A percentile compares a stretch with the other conserved stretches of the same genome.
These are phyloP conservation scores for Areca catechu DNA, from an alignment of 176 grass and related monocot species.

Conservation along the genomic window DNA sequence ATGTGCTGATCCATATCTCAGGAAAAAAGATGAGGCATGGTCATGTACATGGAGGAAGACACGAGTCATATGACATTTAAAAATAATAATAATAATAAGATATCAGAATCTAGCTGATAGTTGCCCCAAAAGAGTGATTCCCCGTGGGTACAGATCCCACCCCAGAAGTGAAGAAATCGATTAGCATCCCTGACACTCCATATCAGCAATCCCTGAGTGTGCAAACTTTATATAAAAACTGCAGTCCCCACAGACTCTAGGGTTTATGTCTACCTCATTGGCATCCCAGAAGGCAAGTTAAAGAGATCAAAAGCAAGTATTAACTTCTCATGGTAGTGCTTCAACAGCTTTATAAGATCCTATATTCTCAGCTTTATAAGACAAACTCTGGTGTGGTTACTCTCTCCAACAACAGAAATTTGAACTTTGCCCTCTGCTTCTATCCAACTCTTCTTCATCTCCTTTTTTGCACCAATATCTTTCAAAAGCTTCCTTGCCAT, in stretches of 20 bases:
- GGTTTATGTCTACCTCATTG: slow-evolving; percentile 16
- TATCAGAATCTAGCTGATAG: too few species aligned
- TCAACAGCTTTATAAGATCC: slow-evolving; percentile 16
- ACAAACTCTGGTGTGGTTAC: slow-evolving; percentile 19
- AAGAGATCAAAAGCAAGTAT: slow-evolving; percentile 29
- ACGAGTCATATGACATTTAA: too few species aligned
- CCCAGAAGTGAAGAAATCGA: slow-evolving; percentile 42
- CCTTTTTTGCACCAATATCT: slow-evolving; percentile 44
- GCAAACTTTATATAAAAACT: slow-evolving; percentile 21
- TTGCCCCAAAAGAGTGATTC: background rate
- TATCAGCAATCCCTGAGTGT: slow-evolving; percentile 12
- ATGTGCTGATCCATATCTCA: too few species aligned
- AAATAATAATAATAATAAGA: too few species aligned
- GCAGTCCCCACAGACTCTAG: slow-evolving; percentile 19
- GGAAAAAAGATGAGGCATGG: too few species aligned
- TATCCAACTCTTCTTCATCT: slow-evolving; percentile 49
- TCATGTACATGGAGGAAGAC: too few species aligned
- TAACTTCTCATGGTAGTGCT: slow-evolving; percentile 33
- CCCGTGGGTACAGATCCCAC: slow-evolving; percentile 42
- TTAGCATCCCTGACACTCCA: slow-evolving; percentile 25
- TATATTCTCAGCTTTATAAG: slow-evolving; percentile 3
- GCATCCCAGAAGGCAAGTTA: slow-evolving; percentile 15
- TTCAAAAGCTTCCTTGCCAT: slow-evolving; percentile 43
- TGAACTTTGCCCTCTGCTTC: slow-evolving; percentile 32
- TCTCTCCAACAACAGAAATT: slow-evolving; percentile 29